Conservation (phyloP, 2,329 filamentous ascomycete species). For the Achaetomium macrosporum region DNA sequence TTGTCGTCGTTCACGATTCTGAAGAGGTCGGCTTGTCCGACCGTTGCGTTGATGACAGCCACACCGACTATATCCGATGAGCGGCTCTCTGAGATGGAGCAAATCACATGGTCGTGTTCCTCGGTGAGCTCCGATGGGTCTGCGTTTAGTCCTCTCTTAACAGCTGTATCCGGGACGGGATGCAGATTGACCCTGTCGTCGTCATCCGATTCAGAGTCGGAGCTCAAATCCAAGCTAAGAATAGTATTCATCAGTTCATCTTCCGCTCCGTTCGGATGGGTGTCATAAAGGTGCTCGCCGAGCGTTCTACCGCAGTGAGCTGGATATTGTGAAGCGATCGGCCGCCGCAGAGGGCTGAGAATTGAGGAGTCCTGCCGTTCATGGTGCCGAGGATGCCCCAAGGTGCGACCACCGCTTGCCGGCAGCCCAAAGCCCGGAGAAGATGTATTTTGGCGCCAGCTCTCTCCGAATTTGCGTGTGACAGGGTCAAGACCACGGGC, state of each 20-base stretch:
- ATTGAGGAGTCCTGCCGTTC: slow-evolving; percentile 8
- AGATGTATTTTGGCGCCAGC: too few relatives aligned
- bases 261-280: neutral
- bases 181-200: neutral
- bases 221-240: slow-evolving; percentile 1
- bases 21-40: slow-evolving; percentile 13
- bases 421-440: too few relatives aligned
- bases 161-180: neutral
- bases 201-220: slow-evolving; percentile 8
- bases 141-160: neutral
- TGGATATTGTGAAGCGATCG: neutral
- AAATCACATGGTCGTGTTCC: slow-evolving; percentile 17
- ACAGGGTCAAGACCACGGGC: too few relatives aligned
- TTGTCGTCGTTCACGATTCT: slow-evolving; percentile 20
- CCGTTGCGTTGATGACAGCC: slow-evolving; percentile 17
- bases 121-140: neutral
- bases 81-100: slow-evolving; percentile 22
- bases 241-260: neutral
- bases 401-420: neutral
- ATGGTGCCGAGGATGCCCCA: neutral
- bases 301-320: neutral
- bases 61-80: slow-evolving; percentile 19
- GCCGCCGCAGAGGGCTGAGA: neutral
- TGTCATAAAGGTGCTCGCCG: too few relatives aligned
- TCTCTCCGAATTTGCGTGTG: too few relatives aligned